Conservation (phyloP, 371 early-diverging fungal species). For the Mortierella sp. region DNA sequence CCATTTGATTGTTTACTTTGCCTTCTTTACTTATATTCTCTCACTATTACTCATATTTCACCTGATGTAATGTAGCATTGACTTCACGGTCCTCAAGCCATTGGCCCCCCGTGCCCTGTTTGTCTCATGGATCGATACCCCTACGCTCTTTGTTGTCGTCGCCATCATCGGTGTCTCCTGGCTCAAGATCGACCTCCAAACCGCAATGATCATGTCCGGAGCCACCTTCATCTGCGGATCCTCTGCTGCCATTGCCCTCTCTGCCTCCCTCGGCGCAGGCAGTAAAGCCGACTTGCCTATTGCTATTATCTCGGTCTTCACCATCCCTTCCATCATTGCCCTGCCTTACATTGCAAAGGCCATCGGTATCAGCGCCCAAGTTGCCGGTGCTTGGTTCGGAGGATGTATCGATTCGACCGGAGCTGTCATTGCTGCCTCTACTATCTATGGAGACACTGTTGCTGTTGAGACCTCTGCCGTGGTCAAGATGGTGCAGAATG, state of each 20-base stretch:
- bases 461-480: conserved; percentile 73
- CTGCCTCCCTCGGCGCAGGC: conserved; percentile 68
- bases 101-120: conserved; percentile 74
- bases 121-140: conserved; percentile 77
- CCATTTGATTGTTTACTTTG: neutral
- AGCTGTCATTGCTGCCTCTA: conserved; percentile 75
- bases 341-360: conserved; percentile 71
- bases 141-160: conserved; percentile 71
- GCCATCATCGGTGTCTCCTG: conserved; percentile 66
- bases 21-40: neutral
- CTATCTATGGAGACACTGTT: conserved; percentile 69
- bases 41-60: neutral
- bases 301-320: conserved; percentile 76
- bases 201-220: conserved; percentile 74
- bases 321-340: conserved; percentile 75
- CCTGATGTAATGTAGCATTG: conserved; percentile 54
- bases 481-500: conserved; percentile 78
- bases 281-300: conserved; percentile 73
- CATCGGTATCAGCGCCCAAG: conserved; percentile 60
- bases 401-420: conserved; percentile 78
- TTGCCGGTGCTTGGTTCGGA: conserved; percentile 78
- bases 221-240: conserved; percentile 78
- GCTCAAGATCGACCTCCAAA: conserved; percentile 71
- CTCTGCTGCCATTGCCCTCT: conserved; percentile 77
- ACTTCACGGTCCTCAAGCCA: conserved; percentile 69